A percentile compares a stretch with the other conserved stretches of the same genome.
Evolutionary conservation across 768 basidiomycete genomes (phyloP).

Genomic region (Fomitopsis serialis): DNA sequence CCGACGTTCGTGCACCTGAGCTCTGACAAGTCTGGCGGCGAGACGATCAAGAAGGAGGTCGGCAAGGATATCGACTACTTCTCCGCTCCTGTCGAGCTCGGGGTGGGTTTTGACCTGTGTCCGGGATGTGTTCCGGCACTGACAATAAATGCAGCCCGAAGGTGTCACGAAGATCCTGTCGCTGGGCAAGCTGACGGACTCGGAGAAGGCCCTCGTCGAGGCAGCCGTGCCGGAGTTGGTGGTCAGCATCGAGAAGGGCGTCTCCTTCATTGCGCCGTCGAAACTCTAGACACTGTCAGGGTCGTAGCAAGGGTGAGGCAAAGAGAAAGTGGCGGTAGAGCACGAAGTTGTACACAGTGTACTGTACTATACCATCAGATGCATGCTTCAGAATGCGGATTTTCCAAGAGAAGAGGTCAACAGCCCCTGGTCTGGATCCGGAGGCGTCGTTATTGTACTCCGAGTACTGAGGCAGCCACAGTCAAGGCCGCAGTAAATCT

Average conservation of each 20-base stretch:
- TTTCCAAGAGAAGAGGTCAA: no score
- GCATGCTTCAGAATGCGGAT: no score
- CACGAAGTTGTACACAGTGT: no score
- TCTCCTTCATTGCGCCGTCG: slow-evolving; percentile 22
- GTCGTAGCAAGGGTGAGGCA: neutral
- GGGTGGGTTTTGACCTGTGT: slow-evolving; percentile 43
- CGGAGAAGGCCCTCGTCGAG: slow-evolving; percentile 71
- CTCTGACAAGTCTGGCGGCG: slow-evolving; percentile 65
- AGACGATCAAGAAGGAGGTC: slow-evolving; percentile 75
- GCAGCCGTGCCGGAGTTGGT: slow-evolving; percentile 78
- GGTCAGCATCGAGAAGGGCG: slow-evolving; percentile 60
- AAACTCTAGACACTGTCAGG: slow-evolving; percentile 16
- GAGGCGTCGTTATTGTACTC: no score
- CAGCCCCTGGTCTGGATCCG: no score
- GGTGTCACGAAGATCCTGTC: slow-evolving; percentile 80
- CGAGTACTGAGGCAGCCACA: no score
- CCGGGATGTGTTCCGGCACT: slow-evolving; percentile 1
- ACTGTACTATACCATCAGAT: no score
- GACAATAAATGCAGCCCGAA: slow-evolving; percentile 42
- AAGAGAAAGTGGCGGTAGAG: neutral
- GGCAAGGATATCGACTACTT: slow-evolving; percentile 80
- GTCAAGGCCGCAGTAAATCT: no score
- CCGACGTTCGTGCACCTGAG: slow-evolving; percentile 81
- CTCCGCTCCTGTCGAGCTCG: slow-evolving; percentile 83
- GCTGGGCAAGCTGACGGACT: slow-evolving; percentile 69